A percentile compares a stretch with the other conserved stretches of the same genome.
These are phyloP conservation scores for Saccharomyces hybrid DNA, from an alignment of 1,139 yeast genomes.

Conservation along the genomic window DNA sequence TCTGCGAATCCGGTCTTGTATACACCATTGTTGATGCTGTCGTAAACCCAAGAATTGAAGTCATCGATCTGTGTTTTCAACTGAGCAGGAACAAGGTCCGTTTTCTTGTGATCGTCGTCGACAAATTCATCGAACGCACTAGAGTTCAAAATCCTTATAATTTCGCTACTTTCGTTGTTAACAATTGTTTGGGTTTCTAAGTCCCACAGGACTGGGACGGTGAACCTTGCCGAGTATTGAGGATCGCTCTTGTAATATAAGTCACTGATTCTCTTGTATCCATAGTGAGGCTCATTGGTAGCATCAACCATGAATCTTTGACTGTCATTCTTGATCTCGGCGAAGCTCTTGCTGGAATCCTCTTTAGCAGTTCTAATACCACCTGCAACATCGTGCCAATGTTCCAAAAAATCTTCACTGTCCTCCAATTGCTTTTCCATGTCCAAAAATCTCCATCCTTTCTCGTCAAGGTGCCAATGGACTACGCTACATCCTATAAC, in stretches of 20 bases:
- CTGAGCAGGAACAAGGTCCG: slow-evolving; percentile 57
- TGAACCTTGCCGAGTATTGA: slow-evolving; percentile 69
- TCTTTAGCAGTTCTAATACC: slow-evolving; percentile 17
- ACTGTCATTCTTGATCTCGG: slow-evolving; percentile 17
- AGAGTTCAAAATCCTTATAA: slow-evolving; percentile 68
- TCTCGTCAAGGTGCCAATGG: slow-evolving; percentile 76
- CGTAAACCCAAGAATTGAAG: slow-evolving; percentile 77
- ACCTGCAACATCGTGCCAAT: slow-evolving; percentile 16
- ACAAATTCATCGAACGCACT: slow-evolving; percentile 53
- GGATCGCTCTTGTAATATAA: slow-evolving; percentile 71
- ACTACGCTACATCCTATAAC: slow-evolving; percentile 69
- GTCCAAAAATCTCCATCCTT: slow-evolving; percentile 77
- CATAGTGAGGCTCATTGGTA: slow-evolving; percentile 60
- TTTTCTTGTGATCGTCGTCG: slow-evolving; percentile 41
- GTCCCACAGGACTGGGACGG: slow-evolving; percentile 94
- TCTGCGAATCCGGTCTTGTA: slow-evolving; percentile 91
- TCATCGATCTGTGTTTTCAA: slow-evolving; percentile 58
- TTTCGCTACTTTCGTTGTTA: slow-evolving; percentile 83
- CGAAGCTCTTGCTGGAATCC: slow-evolving; percentile 13
- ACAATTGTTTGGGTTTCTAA: slow-evolving; percentile 74
- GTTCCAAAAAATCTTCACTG: slow-evolving; percentile 33
- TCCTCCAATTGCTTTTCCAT: slow-evolving; percentile 41
- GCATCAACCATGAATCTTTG: slow-evolving; percentile 24
- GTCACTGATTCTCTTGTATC: slow-evolving; percentile 55
- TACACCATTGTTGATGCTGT: slow-evolving; percentile 85